Conservation (phyloP, 2,329 filamentous ascomycete genomes). For the Zasmidium citrigriseum region DNA sequence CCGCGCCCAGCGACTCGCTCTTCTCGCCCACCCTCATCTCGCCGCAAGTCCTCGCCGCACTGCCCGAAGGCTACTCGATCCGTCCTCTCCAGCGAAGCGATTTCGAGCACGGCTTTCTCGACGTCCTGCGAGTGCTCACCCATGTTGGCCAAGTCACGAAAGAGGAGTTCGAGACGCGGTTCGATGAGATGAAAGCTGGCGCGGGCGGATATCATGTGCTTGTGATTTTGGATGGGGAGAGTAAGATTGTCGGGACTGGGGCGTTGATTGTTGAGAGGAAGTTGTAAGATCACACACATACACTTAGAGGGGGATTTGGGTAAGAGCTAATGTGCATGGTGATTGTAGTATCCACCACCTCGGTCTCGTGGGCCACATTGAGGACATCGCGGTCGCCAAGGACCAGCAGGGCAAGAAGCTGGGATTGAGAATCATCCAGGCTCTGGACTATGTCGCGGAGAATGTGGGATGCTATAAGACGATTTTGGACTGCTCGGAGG, state of each 20-base stretch:
- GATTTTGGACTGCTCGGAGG: conserved; percentile 93
- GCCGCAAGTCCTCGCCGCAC: conserved; percentile 66
- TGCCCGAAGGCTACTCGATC: conserved; percentile 80
- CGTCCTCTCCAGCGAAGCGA: conserved; percentile 78
- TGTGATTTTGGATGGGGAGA: conserved; percentile 74
- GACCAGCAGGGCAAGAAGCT: conserved; percentile 98
- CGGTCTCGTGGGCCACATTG: conserved; percentile 88
- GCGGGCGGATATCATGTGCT: conserved; percentile 83
- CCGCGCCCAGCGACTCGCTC: conserved; percentile 50
- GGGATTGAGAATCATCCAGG: conserved; percentile 88
- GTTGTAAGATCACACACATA: conserved; percentile 61
- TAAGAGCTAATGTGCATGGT: not conserved
- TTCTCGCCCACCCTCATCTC: conserved; percentile 80
- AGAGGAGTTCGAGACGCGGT: conserved; percentile 74
- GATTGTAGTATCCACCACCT: conserved; percentile 68
- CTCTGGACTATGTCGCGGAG: conserved; percentile 83
- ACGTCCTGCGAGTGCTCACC: conserved; percentile 87
- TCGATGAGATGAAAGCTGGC: conserved; percentile 69
- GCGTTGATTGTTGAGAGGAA: conserved; percentile 91
- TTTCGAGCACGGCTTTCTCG: conserved; percentile 80
- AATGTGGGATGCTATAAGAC: conserved; percentile 94
- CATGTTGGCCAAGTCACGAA: conserved; percentile 85
- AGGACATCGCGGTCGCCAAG: conserved; percentile 93
- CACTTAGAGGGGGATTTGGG: not conserved
- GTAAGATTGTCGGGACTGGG: conserved; percentile 82